Evolutionary conservation across 225 moss, liverwort and hornwort species (phyloP).

Genomic region (Bryum argenteum): DNA sequence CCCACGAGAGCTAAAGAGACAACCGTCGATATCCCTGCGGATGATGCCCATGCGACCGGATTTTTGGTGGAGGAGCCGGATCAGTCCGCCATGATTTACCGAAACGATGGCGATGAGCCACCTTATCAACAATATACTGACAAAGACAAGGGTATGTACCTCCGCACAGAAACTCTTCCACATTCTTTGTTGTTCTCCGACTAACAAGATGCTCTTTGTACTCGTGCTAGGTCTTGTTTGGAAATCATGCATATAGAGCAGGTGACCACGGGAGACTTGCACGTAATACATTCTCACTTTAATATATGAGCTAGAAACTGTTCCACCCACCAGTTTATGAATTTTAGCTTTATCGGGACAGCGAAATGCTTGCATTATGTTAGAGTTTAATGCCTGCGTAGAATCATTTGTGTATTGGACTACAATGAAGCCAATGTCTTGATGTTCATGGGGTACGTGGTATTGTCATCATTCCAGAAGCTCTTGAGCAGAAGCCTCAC

Average conservation of each 20-base stretch:
- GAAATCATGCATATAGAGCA: conserved; percentile 12
- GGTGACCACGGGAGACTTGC: not conserved
- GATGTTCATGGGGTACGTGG: conserved; percentile 43
- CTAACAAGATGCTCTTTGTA: not conserved
- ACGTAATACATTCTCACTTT: no score
- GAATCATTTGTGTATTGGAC: not conserved
- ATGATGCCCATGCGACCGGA: conserved; percentile 25
- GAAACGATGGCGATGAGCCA: conserved; percentile 23
- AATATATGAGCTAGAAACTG: no score
- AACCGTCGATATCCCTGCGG: conserved; percentile 16
- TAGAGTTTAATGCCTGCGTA: no score
- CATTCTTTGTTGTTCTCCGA: not conserved
- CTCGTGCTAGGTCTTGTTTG: conserved; percentile 18
- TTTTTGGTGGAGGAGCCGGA: conserved; percentile 27
- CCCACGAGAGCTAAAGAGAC: conserved; percentile 17
- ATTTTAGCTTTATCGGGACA: no score
- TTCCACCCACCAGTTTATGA: no score
- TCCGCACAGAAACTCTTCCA: conserved; percentile 32
- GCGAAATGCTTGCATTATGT: no score
- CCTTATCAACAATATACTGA: conserved; percentile 33
- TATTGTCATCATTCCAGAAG: conserved; percentile 36
- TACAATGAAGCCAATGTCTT: conserved; percentile 45
- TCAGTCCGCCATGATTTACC: conserved; percentile 10
- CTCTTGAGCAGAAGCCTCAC: conserved; percentile 44
- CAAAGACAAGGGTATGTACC: conserved; percentile 22